Percentiles rank a stretch among this genome's conserved stretches.
phyloP scores from a whole-genome alignment of 2,329 filamentous ascomycete species.

The Cercospora zeae-maydis region DNA sequence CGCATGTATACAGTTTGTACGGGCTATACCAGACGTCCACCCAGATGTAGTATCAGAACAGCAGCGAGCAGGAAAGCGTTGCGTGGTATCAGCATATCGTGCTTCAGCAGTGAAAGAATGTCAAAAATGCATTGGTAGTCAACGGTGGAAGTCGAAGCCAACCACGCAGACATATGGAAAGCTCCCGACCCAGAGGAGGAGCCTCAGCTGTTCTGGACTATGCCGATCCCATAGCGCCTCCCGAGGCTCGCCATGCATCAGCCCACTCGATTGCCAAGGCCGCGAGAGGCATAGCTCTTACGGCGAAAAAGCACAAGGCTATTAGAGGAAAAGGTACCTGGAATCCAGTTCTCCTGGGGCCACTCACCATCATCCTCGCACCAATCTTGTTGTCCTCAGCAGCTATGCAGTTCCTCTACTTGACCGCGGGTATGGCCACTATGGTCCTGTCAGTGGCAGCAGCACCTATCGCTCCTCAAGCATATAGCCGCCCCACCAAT shows the following conservation, averaged over 20 bases:
- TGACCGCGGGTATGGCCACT: not conserved
- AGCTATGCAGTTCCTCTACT: not conserved
- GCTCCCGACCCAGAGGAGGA: not conserved
- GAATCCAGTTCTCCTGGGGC: not conserved
- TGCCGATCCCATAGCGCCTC: not conserved
- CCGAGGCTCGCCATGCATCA: not conserved
- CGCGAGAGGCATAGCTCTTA: not conserved
- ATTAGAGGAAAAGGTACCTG: not conserved
- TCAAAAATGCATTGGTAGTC: not conserved
- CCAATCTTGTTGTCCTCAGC: not conserved
- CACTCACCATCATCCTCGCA: not conserved
- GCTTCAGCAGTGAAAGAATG: not conserved
- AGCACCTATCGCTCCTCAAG: constrained; percentile 3
- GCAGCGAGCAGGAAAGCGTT: not conserved
- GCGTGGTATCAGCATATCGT: not conserved
- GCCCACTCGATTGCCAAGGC: not conserved
- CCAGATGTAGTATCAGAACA: not conserved
- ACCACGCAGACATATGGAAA: not conserved
- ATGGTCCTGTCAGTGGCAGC: not conserved
- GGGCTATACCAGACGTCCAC: not conserved
- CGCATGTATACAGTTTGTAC: not conserved
- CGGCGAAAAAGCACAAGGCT: not conserved
- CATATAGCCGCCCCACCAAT: not conserved
- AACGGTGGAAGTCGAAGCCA: not conserved
- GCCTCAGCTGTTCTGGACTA: not conserved